Conservation (phyloP, 306 rosid genomes). For the Trifolium repens region DNA sequence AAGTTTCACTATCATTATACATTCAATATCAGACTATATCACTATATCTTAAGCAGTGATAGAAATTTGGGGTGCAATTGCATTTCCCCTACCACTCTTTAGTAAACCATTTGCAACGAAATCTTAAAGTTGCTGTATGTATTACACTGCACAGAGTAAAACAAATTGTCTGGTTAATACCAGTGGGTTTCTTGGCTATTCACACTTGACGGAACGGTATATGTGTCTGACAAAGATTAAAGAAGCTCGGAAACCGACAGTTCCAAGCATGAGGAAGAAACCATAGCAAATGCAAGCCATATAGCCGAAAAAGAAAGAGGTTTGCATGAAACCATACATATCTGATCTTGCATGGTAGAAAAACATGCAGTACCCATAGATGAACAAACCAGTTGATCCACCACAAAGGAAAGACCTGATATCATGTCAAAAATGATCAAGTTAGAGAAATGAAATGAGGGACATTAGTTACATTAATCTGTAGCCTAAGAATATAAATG, state of each 20-base stretch:
- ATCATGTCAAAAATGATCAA: constrained; percentile 21
- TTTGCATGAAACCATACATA: constrained; percentile 67
- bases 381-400: constrained; percentile 65
- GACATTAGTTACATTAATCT: not conserved
- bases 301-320: constrained; percentile 64
- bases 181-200: constrained; percentile 43
- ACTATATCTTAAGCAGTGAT: constrained; percentile 6
- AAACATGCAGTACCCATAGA: constrained; percentile 55
- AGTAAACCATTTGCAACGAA: constrained; percentile 27
- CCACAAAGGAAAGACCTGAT: constrained; percentile 60
- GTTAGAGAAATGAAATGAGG: constrained; percentile 33
- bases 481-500: not conserved
- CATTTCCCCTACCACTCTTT: not conserved
- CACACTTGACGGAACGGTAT: constrained; percentile 55
- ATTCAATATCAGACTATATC: constrained; percentile 25
- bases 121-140: not conserved
- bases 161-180: constrained; percentile 20
- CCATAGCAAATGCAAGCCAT: constrained; percentile 69
- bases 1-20: not conserved
- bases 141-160: constrained; percentile 20
- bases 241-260: constrained; percentile 56
- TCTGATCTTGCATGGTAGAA: constrained; percentile 61
- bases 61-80: constrained; percentile 1
- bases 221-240: constrained; percentile 55
- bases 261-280: constrained; percentile 65